These are phyloP conservation scores for Marsdenia floribunda DNA, from an alignment of 257 asterid species.

Conservation along the genomic window DNA sequence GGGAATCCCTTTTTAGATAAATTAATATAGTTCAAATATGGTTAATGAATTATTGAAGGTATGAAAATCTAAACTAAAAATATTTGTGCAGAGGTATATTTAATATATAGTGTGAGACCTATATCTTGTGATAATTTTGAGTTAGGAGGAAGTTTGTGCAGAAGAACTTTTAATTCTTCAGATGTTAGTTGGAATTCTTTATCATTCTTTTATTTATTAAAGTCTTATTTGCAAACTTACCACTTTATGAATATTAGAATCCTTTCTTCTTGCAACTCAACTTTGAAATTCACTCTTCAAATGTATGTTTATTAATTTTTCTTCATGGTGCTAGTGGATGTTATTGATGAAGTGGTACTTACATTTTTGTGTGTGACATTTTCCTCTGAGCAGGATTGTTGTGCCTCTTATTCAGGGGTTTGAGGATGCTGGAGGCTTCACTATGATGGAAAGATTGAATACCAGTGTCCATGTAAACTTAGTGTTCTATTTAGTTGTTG, in stretches of 20 bases:
- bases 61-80: neutral
- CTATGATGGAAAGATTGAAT: constrained; percentile 80
- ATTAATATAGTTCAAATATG: neutral
- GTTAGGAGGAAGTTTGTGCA: neutral
- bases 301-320: neutral
- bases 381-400: constrained; percentile 67
- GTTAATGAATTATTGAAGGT: neutral
- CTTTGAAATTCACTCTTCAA: neutral
- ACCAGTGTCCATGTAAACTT: constrained; percentile 92
- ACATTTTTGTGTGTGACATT: constrained; percentile 6
- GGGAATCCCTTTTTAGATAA: neutral
- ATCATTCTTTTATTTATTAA: constrained; percentile 1
- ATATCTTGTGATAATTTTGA: neutral
- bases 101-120: neutral
- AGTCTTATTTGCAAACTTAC: neutral
- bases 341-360: neutral
- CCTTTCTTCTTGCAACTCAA: neutral
- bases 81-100: neutral
- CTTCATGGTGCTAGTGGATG: neutral
- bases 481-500: constrained; percentile 83
- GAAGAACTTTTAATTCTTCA: neutral
- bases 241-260: neutral
- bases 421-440: constrained; percentile 98
- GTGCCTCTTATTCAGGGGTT: constrained; percentile 98
- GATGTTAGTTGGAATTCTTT: neutral